Evolutionary conservation across 1,139 yeast species (phyloP), one percentile per base, ranked within the genome.

Genomic region (Yamadazyma conglobata): DNA sequence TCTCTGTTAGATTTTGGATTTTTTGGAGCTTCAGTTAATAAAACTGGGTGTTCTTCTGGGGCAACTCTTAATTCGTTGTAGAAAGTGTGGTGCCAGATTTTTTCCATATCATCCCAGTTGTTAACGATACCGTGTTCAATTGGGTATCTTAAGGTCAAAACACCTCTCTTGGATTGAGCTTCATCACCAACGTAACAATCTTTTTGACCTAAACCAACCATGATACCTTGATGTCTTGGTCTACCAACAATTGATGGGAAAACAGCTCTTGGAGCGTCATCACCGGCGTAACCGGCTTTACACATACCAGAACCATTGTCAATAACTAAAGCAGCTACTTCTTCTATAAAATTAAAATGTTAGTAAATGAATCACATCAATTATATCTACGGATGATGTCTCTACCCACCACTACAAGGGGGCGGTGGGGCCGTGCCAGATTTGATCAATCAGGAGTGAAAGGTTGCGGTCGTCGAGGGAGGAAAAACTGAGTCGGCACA

Each of bases 281-380:
- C 98, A 76, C 98, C 98, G 79, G 98, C 98, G 69, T 89, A 91
- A 75, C 98, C 98, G 93, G 97, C 97, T 70, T 91, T 91, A 82
- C 97, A 91, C 97, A 91, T 91, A 81, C 98, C 98, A 64, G 98
- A 91, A 77, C 98, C 98, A 75, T 91, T 91, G 70, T 91, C 98
- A 73, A 91, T 91, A 76, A 91, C 98, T 73, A 84, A 83, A 53
- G 73, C 73, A 56, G 73, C 72, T 52, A 68, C 73, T 66, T 67
- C 73, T 66, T 68, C 74, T 68, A 49, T 49, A 46, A 26, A 21
- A 19, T 19, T n/a, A n/a, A n/a, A 27, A 34, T 28, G 57, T 51
- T 54, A 54, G 58, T 55, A 52, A 11, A 17, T 17, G n/a, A n/a
- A n/a, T n/a, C n/a, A n/a, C n/a, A n/a, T n/a, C n/a, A n/a, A n/a